Percentiles rank a stretch among this genome's conserved stretches.
These are phyloP conservation scores for Leptographium lundbergii DNA, from an alignment of 2,329 filamentous ascomycete species.

Conservation along the genomic window DNA sequence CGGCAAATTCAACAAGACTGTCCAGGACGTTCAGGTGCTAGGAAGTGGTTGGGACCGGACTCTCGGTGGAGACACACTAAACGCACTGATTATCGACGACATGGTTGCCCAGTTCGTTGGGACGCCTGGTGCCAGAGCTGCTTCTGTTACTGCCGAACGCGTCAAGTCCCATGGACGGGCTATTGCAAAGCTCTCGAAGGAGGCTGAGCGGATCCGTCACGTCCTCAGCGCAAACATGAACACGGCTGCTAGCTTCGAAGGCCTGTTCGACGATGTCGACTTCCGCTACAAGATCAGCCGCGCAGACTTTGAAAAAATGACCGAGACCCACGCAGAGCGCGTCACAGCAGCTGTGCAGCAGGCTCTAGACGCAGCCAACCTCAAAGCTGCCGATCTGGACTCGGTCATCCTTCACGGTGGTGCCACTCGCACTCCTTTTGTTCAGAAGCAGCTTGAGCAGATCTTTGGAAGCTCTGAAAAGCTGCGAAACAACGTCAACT, in stretches of 20 bases:
- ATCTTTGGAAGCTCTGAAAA: slow-evolving; percentile 61
- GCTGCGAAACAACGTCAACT: slow-evolving; percentile 87
- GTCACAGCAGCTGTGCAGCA: slow-evolving; percentile 58
- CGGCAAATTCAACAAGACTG: slow-evolving; percentile 87
- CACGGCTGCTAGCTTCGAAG: slow-evolving; percentile 70
- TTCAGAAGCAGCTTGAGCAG: slow-evolving; percentile 77
- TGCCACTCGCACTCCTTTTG: slow-evolving; percentile 80
- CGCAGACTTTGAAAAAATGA: slow-evolving; percentile 67
- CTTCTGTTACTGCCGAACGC: slow-evolving; percentile 45
- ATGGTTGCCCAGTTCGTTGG: slow-evolving; percentile 72
- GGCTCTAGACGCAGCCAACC: slow-evolving; percentile 59
- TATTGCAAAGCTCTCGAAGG: slow-evolving; percentile 83
- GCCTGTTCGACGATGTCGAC: slow-evolving; percentile 80
- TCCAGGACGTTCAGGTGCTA: slow-evolving; percentile 87
- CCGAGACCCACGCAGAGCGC: slow-evolving; percentile 52
- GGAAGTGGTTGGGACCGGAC: slow-evolving; percentile 81
- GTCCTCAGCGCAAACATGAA: slow-evolving; percentile 88
- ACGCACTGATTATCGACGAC: slow-evolving; percentile 76
- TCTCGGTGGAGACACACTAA: slow-evolving; percentile 81
- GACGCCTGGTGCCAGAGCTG: slow-evolving; percentile 53
- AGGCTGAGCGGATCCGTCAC: slow-evolving; percentile 76
- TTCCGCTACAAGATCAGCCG: slow-evolving; percentile 85
- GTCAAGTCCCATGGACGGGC: slow-evolving; percentile 69
- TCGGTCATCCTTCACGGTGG: slow-evolving; percentile 92
- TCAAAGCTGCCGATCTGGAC: slow-evolving; percentile 65